These are phyloP conservation scores for Forsythia suspensa DNA, from an alignment of 257 asterid species.

Conservation along the genomic window DNA sequence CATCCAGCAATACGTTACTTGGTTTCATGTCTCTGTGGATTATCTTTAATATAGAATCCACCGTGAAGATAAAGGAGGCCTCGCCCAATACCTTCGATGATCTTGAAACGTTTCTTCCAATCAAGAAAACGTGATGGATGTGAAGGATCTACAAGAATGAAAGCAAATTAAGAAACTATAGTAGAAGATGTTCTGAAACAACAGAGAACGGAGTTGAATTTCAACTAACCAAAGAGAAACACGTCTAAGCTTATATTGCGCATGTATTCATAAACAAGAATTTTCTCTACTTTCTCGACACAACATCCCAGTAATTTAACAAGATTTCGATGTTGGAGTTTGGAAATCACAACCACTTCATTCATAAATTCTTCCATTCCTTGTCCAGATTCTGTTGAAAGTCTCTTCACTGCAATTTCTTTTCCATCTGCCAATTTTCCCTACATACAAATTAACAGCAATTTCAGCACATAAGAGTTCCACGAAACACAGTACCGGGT, in stretches of 20 bases:
- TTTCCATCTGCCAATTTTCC: constrained; percentile 42
- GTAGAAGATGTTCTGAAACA: neutral
- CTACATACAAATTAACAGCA: constrained; percentile 8
- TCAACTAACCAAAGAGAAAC: constrained; percentile 44
- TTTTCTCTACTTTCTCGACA: constrained; percentile 48
- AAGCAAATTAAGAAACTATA: neutral
- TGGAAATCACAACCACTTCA: constrained; percentile 55
- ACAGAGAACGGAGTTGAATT: neutral
- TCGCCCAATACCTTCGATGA: constrained; percentile 61
- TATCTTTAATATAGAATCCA: constrained; percentile 61
- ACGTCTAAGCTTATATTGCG: constrained; percentile 55
- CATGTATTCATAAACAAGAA: constrained; percentile 59
- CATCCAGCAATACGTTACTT: constrained; percentile 61
- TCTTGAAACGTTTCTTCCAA: constrained; percentile 50
- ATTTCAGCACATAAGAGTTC: neutral
- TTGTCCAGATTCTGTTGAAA: constrained; percentile 52
- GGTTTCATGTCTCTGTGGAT: constrained; percentile 70
- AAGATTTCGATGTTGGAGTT: constrained; percentile 61
- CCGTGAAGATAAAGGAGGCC: constrained; percentile 70
- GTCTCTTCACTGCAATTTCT: constrained; percentile 64
- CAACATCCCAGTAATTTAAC: constrained; percentile 54
- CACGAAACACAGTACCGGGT: neutral
- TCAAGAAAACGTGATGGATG: constrained; percentile 36
- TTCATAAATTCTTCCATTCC: constrained; percentile 60
- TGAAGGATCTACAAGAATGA: constrained; percentile 22